Evolutionary conservation across 75 land plant genomes (phyloP), one percentile per base, ranked within the genome.

Genomic region (Sequoiadendron giganteum): DNA sequence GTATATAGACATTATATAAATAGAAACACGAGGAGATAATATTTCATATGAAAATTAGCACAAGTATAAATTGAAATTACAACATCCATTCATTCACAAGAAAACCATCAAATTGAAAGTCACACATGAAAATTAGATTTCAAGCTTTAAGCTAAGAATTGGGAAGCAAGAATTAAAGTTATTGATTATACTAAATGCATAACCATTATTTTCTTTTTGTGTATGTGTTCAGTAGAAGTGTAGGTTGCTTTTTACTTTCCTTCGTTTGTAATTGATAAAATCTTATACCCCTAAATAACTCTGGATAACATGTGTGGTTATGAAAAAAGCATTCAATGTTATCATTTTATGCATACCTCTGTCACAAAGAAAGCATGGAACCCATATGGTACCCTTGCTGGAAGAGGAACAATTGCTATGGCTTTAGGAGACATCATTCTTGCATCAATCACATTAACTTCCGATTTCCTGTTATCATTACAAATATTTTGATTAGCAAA

Each of bases 291-390:
- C 38, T 34, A 30, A 75, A 75, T 75, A 34, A 10, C 5, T 75
- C 3, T 34, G 5, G 14, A 11, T 8, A 75, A 75, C 38, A 34
- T 75, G 3, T 65, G 32, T 32, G 77, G 3, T 75, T 34, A 34
- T 11, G 38, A 75, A 34, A 25, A 75, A 75, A 25, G 15, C 77
- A 75, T 75, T 75, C 14, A 32, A 32, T 75, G 39, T 13, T 13
- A 75, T 32, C 39, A 32, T 3, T 75, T 2, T 25, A 42, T 80
- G 83, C 86, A 21, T 85, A 96, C 98, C 97, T 96, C 95, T 77
- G 91, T 89, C 9, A 97, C 95, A 94, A 97, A 97, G 91, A 96
- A 92, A 39, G 98, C 96, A 92, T 97, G 98, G 56, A 97, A 97
- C 21, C 99, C 99, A 85, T 93, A 93, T n/a, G 99, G 99, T 84